phyloP scores from a whole-genome alignment of 495 filamentous ascomycete species.

The Antarctomyces pellizariae region DNA sequence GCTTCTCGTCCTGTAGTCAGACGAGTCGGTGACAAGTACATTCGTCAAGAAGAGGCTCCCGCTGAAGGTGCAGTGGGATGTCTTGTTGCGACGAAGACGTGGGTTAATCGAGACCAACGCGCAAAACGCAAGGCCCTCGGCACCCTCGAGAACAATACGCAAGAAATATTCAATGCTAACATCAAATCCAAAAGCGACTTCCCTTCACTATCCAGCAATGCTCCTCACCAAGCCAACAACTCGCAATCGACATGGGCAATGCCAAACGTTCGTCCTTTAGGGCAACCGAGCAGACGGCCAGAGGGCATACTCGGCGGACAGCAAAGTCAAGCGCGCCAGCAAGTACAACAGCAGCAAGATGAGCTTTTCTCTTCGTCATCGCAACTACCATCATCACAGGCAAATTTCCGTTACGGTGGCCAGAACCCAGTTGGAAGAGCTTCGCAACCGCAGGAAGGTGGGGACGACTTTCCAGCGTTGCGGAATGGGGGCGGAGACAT shows the following conservation, averaged over 20 bases:
- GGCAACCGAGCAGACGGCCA: slow-evolving; percentile 39
- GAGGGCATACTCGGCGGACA: too few species aligned
- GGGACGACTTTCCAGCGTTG: slow-evolving; percentile 70
- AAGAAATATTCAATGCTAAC: slow-evolving; percentile 9
- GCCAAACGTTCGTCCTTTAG: slow-evolving; percentile 18
- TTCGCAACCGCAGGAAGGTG: slow-evolving; percentile 40
- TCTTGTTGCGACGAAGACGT: neutral
- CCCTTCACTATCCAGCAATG: slow-evolving; percentile 48
- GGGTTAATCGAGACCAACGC: neutral
- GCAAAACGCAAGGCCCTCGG: slow-evolving; percentile 1
- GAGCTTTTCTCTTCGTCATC: slow-evolving; percentile 31
- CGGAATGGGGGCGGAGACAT: slow-evolving; percentile 47
- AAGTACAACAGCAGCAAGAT: slow-evolving; percentile 30
- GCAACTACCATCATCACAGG: slow-evolving; percentile 30
- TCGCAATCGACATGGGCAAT: slow-evolving; percentile 37
- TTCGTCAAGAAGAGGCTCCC: slow-evolving; percentile 2
- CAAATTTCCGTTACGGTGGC: slow-evolving; percentile 30
- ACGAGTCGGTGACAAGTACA: slow-evolving; percentile 1
- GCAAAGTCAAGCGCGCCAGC: slow-evolving; percentile 25
- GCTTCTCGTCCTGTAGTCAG: neutral
- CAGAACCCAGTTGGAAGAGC: slow-evolving; percentile 29
- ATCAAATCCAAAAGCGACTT: slow-evolving; percentile 37
- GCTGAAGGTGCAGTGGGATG: slow-evolving; percentile 1
- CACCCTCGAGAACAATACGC: slow-evolving; percentile 4
- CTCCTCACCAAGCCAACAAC: slow-evolving; percentile 29